These are phyloP conservation scores for Rhododendron vialii DNA, from an alignment of 148 eudicot genomes.

Conservation along the genomic window DNA sequence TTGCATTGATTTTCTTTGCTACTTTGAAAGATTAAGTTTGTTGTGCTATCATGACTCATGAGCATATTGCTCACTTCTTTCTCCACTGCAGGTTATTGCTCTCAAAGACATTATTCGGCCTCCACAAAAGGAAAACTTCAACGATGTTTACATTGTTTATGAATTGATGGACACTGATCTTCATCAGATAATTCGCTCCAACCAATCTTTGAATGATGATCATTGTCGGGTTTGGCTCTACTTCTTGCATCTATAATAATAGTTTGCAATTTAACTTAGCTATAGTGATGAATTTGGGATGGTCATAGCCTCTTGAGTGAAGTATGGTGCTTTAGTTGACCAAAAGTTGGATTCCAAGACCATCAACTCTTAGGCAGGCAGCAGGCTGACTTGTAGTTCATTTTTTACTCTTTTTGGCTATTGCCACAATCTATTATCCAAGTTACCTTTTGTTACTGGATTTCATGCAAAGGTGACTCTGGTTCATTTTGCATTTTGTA, in stretches of 20 bases:
- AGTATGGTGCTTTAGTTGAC: neutral
- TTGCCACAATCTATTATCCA: neutral
- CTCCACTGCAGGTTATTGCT: slow-evolving; percentile 35
- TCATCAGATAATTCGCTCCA: slow-evolving; percentile 49
- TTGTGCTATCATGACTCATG: neutral
- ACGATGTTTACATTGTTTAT: slow-evolving; percentile 54
- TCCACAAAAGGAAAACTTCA: slow-evolving; percentile 40
- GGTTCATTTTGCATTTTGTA: neutral
- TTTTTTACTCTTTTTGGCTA: neutral
- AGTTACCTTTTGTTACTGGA: neutral
- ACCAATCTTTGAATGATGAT: slow-evolving; percentile 41
- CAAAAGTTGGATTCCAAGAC: neutral
- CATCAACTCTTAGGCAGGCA: neutral
- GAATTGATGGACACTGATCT: slow-evolving; percentile 52
- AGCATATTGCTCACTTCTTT: neutral
- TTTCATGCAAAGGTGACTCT: neutral
- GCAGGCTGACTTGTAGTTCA: neutral
- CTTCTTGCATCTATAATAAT: slow-evolving; percentile 7
- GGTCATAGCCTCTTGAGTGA: neutral
- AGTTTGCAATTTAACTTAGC: neutral
- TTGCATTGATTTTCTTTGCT: neutral
- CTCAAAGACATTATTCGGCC: slow-evolving; percentile 49
- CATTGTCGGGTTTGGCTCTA: slow-evolving; percentile 42
- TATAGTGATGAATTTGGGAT: neutral
- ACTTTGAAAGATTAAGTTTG: neutral